A percentile compares a stretch with the other conserved stretches of the same genome.
Evolutionary conservation across 208 protist species (phyloP).

Genomic region (Acanthamoeba quina): DNA sequence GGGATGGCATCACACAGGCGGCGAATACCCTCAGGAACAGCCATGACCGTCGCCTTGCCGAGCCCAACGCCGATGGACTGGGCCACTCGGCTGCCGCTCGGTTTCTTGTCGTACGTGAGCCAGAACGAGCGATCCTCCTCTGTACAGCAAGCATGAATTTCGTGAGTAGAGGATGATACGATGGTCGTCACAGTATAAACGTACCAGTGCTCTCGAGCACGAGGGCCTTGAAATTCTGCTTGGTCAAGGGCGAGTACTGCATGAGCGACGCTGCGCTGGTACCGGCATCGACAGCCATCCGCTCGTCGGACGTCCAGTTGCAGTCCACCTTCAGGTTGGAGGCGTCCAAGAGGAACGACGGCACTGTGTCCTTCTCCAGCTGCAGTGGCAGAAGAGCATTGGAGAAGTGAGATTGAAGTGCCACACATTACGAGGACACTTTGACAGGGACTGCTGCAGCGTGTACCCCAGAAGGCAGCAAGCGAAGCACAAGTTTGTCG

Average conservation of each 20-base stretch:
- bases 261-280: not conserved
- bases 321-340: not conserved
- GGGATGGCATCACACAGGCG: not conserved
- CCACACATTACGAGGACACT: not conserved
- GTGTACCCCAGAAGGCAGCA: not conserved
- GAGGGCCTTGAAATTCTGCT: slow-evolving; percentile 7
- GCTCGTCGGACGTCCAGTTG: slow-evolving; percentile 18
- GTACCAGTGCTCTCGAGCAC: not conserved
- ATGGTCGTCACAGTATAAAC: no score
- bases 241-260: slow-evolving; percentile 2
- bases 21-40: slow-evolving; percentile 1
- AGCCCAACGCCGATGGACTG: not conserved
- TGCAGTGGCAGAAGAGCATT: not conserved
- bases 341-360: slow-evolving; percentile 23
- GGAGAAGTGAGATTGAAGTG: no score
- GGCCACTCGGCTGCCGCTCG: slow-evolving; percentile 3
- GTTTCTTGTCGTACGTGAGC: slow-evolving; percentile 22
- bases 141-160: not conserved
- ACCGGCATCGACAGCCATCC: not conserved
- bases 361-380: slow-evolving; percentile 19
- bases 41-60: not conserved
- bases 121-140: not conserved
- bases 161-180: not conserved
- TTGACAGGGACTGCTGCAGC: not conserved
- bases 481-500: not conserved